phyloP scores from a whole-genome alignment of 176 grass and related monocot species.

The Avena eriantha region DNA sequence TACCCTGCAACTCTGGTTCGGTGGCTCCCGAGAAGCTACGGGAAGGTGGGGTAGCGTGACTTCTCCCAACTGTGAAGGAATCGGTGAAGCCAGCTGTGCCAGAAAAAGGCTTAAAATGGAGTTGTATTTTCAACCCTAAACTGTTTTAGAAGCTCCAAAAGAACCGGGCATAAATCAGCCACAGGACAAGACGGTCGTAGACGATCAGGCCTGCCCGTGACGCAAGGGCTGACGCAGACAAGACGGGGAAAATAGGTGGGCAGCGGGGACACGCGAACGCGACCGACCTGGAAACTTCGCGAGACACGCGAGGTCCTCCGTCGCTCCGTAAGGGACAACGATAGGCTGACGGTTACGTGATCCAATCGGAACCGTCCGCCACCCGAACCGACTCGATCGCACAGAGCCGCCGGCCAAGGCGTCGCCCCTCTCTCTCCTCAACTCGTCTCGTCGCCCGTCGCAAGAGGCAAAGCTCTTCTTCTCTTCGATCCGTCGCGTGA shows the following conservation, averaged over 20 bases:
- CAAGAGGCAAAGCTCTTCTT: no score
- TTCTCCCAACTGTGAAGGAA: no score
- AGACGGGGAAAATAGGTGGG: background rate
- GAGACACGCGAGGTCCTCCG: constrained; percentile 19
- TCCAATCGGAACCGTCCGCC: constrained; percentile 18
- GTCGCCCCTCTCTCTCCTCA: no score
- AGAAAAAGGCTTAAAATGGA: no score
- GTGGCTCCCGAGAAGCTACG: no score
- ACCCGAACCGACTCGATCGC: background rate
- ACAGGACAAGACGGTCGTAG: background rate
- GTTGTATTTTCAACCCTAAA: no score
- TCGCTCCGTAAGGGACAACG: background rate
- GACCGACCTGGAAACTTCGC: background rate
- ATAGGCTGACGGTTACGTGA: background rate
- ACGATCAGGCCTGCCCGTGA: background rate
- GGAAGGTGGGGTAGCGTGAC: no score
- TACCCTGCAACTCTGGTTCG: no score
- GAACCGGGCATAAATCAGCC: no score
- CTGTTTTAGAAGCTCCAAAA: no score
- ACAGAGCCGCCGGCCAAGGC: no score
- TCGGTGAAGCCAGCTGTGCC: no score
- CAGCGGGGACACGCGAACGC: background rate
- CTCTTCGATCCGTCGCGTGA: background rate
- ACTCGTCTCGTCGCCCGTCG: background rate
- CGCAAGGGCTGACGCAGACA: background rate